Percentiles rank a stretch among this genome's conserved stretches.
Conservation (phyloP, 352 stramenopile species). For the Globisporangium canariense region DNA sequence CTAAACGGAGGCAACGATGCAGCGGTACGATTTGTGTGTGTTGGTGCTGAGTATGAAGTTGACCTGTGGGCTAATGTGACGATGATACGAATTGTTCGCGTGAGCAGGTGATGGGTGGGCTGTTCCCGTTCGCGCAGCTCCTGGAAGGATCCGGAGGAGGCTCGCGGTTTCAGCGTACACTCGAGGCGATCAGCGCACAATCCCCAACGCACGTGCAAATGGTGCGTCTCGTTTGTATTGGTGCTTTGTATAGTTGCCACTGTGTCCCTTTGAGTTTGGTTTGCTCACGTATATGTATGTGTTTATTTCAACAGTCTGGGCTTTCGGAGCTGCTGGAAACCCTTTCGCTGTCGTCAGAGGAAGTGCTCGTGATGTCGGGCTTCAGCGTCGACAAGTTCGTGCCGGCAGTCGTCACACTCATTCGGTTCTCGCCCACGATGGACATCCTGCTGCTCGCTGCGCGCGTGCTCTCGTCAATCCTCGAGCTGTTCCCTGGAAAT, state of each 20-base stretch:
- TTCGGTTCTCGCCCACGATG: slow-evolving; percentile 44
- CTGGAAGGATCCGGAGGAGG: slow-evolving; percentile 25
- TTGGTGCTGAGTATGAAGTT: background rate
- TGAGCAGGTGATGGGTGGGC: slow-evolving; percentile 25
- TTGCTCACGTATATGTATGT: slow-evolving; percentile 2
- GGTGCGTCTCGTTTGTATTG: slow-evolving; percentile 19
- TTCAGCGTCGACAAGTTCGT: slow-evolving; percentile 66
- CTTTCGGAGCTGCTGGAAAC: slow-evolving; percentile 64
- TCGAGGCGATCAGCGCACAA: slow-evolving; percentile 34
- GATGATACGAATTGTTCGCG: background rate
- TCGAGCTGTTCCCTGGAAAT: slow-evolving; percentile 49
- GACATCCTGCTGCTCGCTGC: slow-evolving; percentile 60
- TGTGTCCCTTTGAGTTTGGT: background rate
- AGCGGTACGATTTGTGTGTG: slow-evolving; percentile 3
- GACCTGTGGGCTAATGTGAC: background rate
- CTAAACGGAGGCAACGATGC: slow-evolving; percentile 8
- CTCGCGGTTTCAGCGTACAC: slow-evolving; percentile 40
- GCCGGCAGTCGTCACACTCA: slow-evolving; percentile 34
- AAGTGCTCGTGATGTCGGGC: slow-evolving; percentile 56
- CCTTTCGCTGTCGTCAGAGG: slow-evolving; percentile 68
- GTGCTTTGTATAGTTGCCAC: background rate
- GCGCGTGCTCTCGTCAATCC: slow-evolving; percentile 46
- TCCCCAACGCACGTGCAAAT: slow-evolving; percentile 39
- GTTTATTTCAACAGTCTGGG: slow-evolving; percentile 20
- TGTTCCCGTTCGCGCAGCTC: slow-evolving; percentile 60